These are phyloP conservation scores for Phytophthora uliginosa DNA, from an alignment of 352 stramenopile species.

Conservation along the genomic window DNA sequence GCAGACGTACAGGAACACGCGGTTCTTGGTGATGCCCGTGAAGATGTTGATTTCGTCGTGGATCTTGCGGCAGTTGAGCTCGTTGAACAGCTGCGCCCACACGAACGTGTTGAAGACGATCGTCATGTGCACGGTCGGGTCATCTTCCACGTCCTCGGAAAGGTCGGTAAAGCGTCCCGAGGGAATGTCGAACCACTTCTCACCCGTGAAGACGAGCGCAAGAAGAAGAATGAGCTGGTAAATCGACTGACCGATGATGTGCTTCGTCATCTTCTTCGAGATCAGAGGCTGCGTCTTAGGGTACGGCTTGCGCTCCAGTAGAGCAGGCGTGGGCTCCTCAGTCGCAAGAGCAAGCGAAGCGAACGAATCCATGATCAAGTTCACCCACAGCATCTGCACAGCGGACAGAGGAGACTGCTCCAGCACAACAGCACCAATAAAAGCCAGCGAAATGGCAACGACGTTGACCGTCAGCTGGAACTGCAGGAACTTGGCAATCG, in stretches of 20 bases:
- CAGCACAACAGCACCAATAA: conserved; percentile 81
- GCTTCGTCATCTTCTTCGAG: conserved; percentile 94
- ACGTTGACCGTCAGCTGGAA: conserved; percentile 97
- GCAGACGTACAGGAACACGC: conserved; percentile 94
- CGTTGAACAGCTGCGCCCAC: conserved; percentile 95
- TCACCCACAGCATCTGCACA: conserved; percentile 98
- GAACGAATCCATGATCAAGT: conserved; percentile 98
- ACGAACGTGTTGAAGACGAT: conserved; percentile 99
- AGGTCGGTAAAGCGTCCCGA: conserved; percentile 51
- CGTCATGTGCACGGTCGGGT: conserved; percentile 93
- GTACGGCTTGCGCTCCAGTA: conserved; percentile 95
- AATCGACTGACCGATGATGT: conserved; percentile 94
- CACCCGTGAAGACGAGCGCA: conserved; percentile 80
- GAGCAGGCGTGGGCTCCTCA: conserved; percentile 86
- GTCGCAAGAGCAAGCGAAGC: conserved; percentile 96
- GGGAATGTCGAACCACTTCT: conserved; percentile 62
- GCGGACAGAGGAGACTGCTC: conserved; percentile 89
- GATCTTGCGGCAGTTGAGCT: conserved; percentile 85
- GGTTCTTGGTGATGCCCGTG: conserved; percentile 91
- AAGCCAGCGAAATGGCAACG: conserved; percentile 92
- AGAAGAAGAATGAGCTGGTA: conserved; percentile 93
- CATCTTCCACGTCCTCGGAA: conserved; percentile 55
- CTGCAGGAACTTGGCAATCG: conserved; percentile 96
- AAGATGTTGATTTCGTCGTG: conserved; percentile 97
- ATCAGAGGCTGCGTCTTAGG: conserved; percentile 91